Evolutionary conservation across 139 green algal genomes (phyloP), one percentile per base, ranked within the genome.

Genomic region (Deuterostichococcus epilithicus): DNA sequence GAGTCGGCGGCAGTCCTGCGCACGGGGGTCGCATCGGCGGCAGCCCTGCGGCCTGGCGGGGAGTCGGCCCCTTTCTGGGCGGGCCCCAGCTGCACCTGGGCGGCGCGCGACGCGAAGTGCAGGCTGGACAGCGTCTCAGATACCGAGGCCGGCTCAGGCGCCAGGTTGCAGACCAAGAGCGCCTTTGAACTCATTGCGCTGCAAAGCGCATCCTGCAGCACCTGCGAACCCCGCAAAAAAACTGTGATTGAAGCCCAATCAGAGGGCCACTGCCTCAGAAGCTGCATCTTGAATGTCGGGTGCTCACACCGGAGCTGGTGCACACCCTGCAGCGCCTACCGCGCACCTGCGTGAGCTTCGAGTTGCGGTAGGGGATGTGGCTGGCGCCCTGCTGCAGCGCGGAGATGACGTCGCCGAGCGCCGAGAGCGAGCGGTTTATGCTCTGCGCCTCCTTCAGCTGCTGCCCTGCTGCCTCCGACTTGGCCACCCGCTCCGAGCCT

Each of bases 331-430:
- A 60, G 15, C 15, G 18, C 45, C 30, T 45, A 42, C 4, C 20
- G 73, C 34, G n/a, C 39, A 97, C 85, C 83, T 90, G 90, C 0
- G 94, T 98, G 33, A 98, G 89, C 88, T 96, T 97, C 80, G 84
- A 93, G 90, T 98, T 97, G 77, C 94, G 89, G 87, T 91, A 98
- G 0, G 94, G 94, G n/a, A 98, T 81, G 84, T 98, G 94, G 39
- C 77, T 26, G 30, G 33, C 67, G 45, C 88, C 81, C 26, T 38
- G 34, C 72, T 77, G 69, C 47, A 93, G 85, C 58, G 84, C 77
- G 18, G 72, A 25, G 33, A 93, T 91, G 39, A 93, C 89, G 65
- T 92, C 88, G 8, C 89, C 89, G 73, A 97, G 78, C 10, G 91
- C 89, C 0, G 75, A 85, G 44, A 97, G 88, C 22, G 70, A 87